Base-by-base conservation (phyloP, 495 filamentous ascomycete genomes). In the Neurospora hispaniola region DNA sequence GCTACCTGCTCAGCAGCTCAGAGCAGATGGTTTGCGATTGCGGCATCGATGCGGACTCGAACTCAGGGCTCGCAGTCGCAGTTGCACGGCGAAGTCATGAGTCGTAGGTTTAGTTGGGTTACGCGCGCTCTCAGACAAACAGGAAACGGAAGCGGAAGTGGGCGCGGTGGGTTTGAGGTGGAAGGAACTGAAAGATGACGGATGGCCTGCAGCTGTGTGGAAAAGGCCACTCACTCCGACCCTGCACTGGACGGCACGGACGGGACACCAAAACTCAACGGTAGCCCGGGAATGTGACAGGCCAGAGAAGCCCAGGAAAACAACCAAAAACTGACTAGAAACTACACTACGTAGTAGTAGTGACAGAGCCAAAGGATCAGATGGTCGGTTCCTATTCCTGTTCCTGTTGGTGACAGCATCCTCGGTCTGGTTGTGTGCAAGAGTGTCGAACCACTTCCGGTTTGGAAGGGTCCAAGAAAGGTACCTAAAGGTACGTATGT, bases 1-100 rank as follows among this genome's bases (percentile, higher is more conserved):
- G 77, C 77, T 81, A 81, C 78, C 78, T 80, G 75, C 75, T 74
- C 68, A 75, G 59, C 69, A n/a, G 35, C 59, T 70, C 48, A 23
- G 20, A 59, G 11, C 48, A 38, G 73, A 62, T 9, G 23, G 27
- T 69, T 72, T 42, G 72, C 70, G 73, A 62, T 76, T 69, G 77
- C 35, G 35, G 35, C 79, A 79, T 81, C 73, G 79, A 77, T 75
- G 27, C 77, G 20, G 31, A 59, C 41, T 66, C 54, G 54, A 66
- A 66, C 54, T 66, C 54, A 35, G 54, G 54, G 54, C 54, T 66
- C 54, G 54, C 14, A 66, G 54, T 66, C 54, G 27, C 54, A 66
- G 54, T 18, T 66, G 54, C 54, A 66, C 54, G 27, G 54, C 27
- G 54, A 35, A 66, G 54, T 66, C 54, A 66, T 66, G 27, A 35